Evolutionary conservation across 106 monocot genomes (phyloP).

Genomic region (Allium sativum): DNA sequence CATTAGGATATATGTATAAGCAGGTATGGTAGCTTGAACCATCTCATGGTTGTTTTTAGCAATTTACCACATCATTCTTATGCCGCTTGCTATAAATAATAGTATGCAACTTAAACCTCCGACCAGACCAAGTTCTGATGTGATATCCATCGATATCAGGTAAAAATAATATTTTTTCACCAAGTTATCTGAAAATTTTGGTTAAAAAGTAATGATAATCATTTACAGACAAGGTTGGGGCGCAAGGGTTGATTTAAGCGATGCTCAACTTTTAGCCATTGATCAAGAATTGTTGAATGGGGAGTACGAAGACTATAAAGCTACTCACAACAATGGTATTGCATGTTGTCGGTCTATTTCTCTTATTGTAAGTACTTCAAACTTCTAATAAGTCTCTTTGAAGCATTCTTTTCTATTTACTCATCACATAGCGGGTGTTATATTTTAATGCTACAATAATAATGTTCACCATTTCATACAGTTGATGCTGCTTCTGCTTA

Average conservation of each 20-base stretch:
- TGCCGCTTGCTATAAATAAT: too few relatives aligned
- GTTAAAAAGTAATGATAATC: too few relatives aligned
- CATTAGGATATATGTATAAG: too few relatives aligned
- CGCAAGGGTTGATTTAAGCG: constrained; percentile 42
- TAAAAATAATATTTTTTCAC: too few relatives aligned
- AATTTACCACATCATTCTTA: too few relatives aligned
- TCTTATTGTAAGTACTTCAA: constrained; percentile 33
- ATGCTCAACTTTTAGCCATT: constrained; percentile 72
- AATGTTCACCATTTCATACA: constrained; percentile 13
- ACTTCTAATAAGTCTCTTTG: background rate
- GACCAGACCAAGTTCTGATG: too few relatives aligned
- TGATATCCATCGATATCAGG: too few relatives aligned
- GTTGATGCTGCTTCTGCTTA: constrained; percentile 74
- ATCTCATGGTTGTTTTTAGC: too few relatives aligned
- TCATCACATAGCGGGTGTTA: too few relatives aligned
- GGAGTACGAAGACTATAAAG: constrained; percentile 71
- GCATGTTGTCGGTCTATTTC: constrained; percentile 65
- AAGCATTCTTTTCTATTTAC: background rate
- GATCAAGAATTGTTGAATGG: constrained; percentile 64
- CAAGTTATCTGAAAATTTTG: too few relatives aligned
- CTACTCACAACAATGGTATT: constrained; percentile 38
- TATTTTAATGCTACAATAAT: background rate
- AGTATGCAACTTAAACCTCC: too few relatives aligned
- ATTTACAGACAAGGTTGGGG: constrained; percentile 69
- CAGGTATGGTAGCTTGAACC: too few relatives aligned